Percentiles rank a stretch among this genome's conserved stretches.
phyloP scores from a whole-genome alignment of 352 stramenopile species.

The Globisporangium cederbergense region DNA sequence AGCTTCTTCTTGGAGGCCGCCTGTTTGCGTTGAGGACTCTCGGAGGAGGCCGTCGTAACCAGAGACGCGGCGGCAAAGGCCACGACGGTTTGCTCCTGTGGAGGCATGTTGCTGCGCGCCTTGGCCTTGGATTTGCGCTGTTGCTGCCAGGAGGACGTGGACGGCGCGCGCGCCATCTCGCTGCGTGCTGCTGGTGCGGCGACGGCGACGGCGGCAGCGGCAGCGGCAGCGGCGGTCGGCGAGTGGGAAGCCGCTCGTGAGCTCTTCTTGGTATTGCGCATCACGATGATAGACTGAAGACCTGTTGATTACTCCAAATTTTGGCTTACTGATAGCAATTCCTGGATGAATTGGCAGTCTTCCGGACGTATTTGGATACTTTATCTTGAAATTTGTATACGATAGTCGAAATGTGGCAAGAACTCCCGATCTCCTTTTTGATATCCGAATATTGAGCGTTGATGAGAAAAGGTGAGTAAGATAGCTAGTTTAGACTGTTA shows the following conservation, averaged over 20 bases:
- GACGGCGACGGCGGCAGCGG: too few species aligned
- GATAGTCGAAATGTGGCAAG: not conserved
- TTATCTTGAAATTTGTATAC: not conserved
- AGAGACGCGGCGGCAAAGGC: not conserved
- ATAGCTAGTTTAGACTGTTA: not conserved
- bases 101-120: not conserved
- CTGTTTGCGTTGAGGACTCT: not conserved
- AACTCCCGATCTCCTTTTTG: not conserved
- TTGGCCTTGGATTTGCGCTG: conserved; percentile 5
- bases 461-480: not conserved
- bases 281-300: not conserved
- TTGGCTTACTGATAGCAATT: not conserved
- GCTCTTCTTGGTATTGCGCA: conserved; percentile 8
- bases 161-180: conserved; percentile 3
- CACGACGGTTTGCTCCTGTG: not conserved
- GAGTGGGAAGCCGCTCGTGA: not conserved
- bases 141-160: not conserved
- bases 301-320: too few species aligned
- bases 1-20: not conserved
- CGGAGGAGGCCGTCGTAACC: not conserved
- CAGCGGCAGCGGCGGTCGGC: not conserved
- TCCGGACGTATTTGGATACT: not conserved
- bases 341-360: not conserved
- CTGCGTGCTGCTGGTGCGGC: not conserved
- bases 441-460: not conserved